These are phyloP conservation scores for Coniella lustricola DNA, from an alignment of 2,329 filamentous ascomycete species.

Conservation along the genomic window DNA sequence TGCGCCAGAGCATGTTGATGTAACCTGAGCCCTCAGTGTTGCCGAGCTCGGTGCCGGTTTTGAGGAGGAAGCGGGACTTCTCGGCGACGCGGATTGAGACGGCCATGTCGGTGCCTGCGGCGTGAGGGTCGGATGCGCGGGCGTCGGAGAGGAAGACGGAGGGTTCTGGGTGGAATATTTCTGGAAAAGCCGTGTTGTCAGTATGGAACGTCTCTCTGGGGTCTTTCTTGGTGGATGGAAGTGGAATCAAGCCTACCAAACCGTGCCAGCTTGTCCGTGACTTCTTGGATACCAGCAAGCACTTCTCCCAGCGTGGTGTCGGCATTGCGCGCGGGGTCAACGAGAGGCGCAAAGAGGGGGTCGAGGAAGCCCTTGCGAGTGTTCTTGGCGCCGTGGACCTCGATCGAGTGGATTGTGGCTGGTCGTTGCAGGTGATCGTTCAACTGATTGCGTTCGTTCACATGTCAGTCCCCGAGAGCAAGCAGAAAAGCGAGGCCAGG, in stretches of 20 bases:
- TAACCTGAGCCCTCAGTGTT: constrained; percentile 93
- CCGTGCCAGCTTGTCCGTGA: constrained; percentile 66
- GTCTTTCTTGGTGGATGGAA: not conserved
- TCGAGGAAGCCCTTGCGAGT: constrained; percentile 82
- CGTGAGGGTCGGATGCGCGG: constrained; percentile 58
- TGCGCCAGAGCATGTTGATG: constrained; percentile 77
- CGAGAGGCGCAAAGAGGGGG: constrained; percentile 68
- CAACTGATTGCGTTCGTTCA: constrained; percentile 42
- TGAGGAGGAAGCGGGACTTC: constrained; percentile 75
- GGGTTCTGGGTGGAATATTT: constrained; percentile 80
- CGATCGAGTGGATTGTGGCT: constrained; percentile 78
- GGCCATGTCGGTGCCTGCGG: constrained; percentile 70
- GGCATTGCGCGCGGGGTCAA: constrained; percentile 59
- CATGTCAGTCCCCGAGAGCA: constrained; percentile 5
- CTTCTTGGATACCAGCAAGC: constrained; percentile 61
- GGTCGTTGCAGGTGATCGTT: constrained; percentile 79
- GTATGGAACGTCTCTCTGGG: not conserved
- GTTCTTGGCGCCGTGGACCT: constrained; percentile 73
- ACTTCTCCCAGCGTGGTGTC: constrained; percentile 76
- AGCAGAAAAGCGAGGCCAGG: not conserved
- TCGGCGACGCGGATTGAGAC: constrained; percentile 74
- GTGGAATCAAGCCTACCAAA: constrained; percentile 64
- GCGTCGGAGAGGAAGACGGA: constrained; percentile 76
- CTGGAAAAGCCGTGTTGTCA: constrained; percentile 37
- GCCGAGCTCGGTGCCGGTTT: constrained; percentile 90